Evolutionary conservation across 176 grass and related monocot species (phyloP).

Genomic region (Oryza punctata): DNA sequence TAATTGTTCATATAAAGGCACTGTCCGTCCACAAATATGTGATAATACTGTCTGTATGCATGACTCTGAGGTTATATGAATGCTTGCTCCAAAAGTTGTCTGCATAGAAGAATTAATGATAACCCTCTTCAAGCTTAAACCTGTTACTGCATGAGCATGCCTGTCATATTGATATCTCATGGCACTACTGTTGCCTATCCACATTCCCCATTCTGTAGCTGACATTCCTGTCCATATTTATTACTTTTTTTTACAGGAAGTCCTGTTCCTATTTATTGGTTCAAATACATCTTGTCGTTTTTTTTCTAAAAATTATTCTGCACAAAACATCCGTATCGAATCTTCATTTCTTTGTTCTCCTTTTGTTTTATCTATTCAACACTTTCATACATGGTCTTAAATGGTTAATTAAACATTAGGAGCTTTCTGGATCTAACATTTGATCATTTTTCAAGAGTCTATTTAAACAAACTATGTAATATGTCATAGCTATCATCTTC

Average conservation of each 20-base stretch:
- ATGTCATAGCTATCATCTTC: background rate
- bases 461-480: background rate
- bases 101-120: conserved; percentile 12
- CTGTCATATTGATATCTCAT: background rate
- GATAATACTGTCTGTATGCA: background rate
- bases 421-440: background rate
- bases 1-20: conserved; percentile 9
- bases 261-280: background rate
- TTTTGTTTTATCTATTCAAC: background rate
- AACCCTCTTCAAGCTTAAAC: conserved; percentile 12
- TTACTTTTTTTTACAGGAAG: too few relatives aligned
- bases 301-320: background rate
- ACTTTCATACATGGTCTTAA: background rate
- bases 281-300: background rate
- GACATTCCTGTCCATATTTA: background rate
- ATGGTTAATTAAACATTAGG: background rate
- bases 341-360: background rate
- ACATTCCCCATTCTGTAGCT: background rate
- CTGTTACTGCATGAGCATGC: background rate
- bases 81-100: background rate
- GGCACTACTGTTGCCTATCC: conserved; percentile 11
- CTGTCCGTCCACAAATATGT: background rate
- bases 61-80: conserved; percentile 22
- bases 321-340: background rate
- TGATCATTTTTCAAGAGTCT: background rate